A percentile compares a stretch with the other conserved stretches of the same genome.
Conservation (phyloP, 768 basidiomycete species). For the Podaxis sp. region DNA sequence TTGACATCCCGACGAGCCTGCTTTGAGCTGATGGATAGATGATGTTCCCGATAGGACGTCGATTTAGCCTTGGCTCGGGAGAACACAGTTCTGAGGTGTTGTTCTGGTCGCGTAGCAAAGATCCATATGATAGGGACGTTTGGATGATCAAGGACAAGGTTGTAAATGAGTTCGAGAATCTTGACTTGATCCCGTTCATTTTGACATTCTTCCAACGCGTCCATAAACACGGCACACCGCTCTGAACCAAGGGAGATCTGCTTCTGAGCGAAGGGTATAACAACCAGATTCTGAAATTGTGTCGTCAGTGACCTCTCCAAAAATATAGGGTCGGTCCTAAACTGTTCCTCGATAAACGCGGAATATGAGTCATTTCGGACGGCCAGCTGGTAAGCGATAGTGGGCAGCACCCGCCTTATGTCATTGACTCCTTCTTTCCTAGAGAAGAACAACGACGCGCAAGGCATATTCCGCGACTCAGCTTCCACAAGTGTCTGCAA, state of each 20-base stretch:
- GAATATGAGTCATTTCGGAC: not conserved
- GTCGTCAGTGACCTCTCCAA: not conserved
- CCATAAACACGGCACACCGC: not conserved
- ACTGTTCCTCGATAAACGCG: not conserved
- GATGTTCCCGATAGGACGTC: not conserved
- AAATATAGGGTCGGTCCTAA: not conserved
- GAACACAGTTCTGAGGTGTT: not conserved
- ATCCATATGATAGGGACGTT: not conserved
- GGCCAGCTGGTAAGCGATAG: not conserved
- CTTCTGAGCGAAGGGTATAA: not conserved
- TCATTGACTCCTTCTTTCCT: not conserved
- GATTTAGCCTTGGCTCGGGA: not conserved
- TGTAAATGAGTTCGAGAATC: not conserved
- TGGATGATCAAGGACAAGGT: not conserved
- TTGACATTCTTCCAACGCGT: not conserved
- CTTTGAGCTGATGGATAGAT: not conserved
- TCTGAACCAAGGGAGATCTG: not conserved
- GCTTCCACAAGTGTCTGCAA: conserved; percentile 6
- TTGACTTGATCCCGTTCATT: not conserved
- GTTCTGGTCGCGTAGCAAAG: not conserved
- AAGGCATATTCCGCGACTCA: not conserved
- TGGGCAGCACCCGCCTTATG: not conserved
- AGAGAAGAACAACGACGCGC: not conserved
- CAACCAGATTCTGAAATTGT: not conserved
- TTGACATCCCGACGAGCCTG: not conserved